A percentile compares a stretch with the other conserved stretches of the same genome.
Conservation (phyloP, 257 asterid species). For the Nicotiana tomentosiformis region DNA sequence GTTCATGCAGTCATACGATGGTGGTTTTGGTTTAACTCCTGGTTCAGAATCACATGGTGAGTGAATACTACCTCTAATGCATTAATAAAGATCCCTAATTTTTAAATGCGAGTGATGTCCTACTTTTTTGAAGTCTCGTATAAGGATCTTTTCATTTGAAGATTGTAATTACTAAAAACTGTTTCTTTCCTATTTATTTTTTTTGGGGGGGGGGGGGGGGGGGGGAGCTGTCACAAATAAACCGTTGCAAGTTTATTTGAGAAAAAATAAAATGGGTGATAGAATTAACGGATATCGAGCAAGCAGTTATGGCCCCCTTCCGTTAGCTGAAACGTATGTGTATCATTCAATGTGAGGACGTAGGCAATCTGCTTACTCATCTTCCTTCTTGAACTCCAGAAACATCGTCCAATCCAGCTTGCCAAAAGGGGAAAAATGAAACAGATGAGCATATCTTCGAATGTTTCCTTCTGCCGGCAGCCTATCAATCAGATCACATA, state of each 20-base stretch:
- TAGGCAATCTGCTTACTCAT: background rate
- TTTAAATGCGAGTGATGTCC: background rate
- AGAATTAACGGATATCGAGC: background rate
- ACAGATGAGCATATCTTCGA: background rate
- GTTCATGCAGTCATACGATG: conserved; percentile 87
- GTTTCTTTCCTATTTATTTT: background rate
- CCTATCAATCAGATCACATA: background rate
- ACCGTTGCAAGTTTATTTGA: background rate
- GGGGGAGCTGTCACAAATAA: background rate
- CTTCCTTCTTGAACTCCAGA: background rate
- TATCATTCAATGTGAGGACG: background rate
- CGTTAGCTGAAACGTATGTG: background rate
- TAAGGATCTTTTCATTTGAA: background rate
- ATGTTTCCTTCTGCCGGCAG: background rate
- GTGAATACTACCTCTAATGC: conserved; percentile 24
- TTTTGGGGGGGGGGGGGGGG: too few relatives aligned
- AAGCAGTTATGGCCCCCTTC: background rate
- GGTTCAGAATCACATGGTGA: conserved; percentile 97
- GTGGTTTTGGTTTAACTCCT: conserved; percentile 90
- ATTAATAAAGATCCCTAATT: background rate
- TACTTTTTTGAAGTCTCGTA: background rate
- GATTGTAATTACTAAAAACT: background rate
- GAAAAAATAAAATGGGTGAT: background rate
- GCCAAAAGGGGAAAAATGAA: background rate
- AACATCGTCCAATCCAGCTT: background rate